A percentile compares a stretch with the other conserved stretches of the same genome.
These are phyloP conservation scores for Myxozyma neotropica DNA, from an alignment of 805 yeast genomes.

Conservation along the genomic window DNA sequence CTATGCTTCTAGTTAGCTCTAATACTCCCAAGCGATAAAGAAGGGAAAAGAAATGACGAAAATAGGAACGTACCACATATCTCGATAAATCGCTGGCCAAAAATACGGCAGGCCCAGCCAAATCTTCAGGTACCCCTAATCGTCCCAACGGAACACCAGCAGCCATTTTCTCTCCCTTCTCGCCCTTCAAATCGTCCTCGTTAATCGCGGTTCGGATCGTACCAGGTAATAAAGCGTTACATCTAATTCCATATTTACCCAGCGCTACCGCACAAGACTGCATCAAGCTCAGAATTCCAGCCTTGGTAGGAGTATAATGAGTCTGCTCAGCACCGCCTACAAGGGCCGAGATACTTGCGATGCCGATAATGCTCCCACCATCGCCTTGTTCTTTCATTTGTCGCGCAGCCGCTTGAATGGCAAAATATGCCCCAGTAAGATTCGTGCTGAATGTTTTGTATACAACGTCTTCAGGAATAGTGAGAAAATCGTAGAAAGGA, in stretches of 20 bases:
- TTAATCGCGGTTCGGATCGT: constrained; percentile 50
- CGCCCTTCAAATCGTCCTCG: constrained; percentile 48
- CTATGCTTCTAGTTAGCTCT: constrained; percentile 40
- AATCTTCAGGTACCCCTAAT: constrained; percentile 35
- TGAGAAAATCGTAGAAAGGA: constrained; percentile 48
- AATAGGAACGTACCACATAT: constrained; percentile 23
- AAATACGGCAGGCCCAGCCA: constrained; percentile 37
- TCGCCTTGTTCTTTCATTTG: constrained; percentile 51
- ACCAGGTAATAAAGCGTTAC: constrained; percentile 53
- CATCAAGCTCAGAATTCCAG: constrained; percentile 50
- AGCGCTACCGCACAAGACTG: constrained; percentile 51
- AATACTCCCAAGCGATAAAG: no score
- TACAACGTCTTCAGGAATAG: constrained; percentile 47
- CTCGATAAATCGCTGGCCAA: constrained; percentile 30
- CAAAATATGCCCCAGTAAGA: constrained; percentile 50
- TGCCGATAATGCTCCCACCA: constrained; percentile 53
- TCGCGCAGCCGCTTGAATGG: constrained; percentile 52
- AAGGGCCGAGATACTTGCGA: constrained; percentile 49
- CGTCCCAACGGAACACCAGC: constrained; percentile 42
- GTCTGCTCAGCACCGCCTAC: constrained; percentile 53
- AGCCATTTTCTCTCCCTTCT: constrained; percentile 46
- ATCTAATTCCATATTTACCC: constrained; percentile 49
- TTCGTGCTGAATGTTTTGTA: constrained; percentile 46
- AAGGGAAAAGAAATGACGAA: no score
- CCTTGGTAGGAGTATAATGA: constrained; percentile 54